These are phyloP conservation scores for Neopestalotiopsis sp. DNA, from an alignment of 2,329 filamentous ascomycete genomes.

Conservation along the genomic window DNA sequence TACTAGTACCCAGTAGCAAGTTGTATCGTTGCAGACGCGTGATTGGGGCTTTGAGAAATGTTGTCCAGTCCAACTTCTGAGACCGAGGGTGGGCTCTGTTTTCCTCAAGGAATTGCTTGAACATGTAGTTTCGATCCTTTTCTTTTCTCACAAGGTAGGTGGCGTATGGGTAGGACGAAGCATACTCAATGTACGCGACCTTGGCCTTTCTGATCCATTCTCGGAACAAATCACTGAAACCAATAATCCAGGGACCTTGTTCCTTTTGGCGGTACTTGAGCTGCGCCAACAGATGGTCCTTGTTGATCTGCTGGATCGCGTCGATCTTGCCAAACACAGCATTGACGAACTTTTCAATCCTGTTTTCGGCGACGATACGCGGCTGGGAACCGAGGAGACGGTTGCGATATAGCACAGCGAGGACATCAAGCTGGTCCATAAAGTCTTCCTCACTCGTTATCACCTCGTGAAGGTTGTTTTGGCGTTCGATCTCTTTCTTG, in stretches of 20 bases:
- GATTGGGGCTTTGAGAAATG: conserved; percentile 91
- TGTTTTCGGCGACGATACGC: conserved; percentile 79
- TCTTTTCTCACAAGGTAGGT: conserved; percentile 85
- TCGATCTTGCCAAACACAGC: conserved; percentile 93
- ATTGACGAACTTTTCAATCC: conserved; percentile 77
- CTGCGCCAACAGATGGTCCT: conserved; percentile 88
- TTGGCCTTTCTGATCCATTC: conserved; percentile 98
- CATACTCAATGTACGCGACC: conserved; percentile 88
- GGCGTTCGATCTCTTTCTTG: conserved; percentile 89
- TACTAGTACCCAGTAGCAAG: conserved; percentile 80
- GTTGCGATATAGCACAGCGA: conserved; percentile 85
- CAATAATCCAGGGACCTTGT: conserved; percentile 91
- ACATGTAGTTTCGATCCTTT: conserved; percentile 81
- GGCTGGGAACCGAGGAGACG: conserved; percentile 75
- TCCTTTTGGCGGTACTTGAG: conserved; percentile 97
- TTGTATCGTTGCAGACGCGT: conserved; percentile 90
- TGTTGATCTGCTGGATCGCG: conserved; percentile 86
- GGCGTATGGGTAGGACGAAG: conserved; percentile 83
- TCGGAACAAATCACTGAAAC: conserved; percentile 95
- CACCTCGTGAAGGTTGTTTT: conserved; percentile 95
- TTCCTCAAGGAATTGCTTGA: conserved; percentile 83
- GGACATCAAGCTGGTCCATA: conserved; percentile 86
- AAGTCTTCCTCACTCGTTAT: conserved; percentile 91
- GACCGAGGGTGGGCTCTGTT: conserved; percentile 80
- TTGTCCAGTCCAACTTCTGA: conserved; percentile 88